These are phyloP conservation scores for Leccinum imitatum DNA, from an alignment of 768 basidiomycete species.

Conservation along the genomic window DNA sequence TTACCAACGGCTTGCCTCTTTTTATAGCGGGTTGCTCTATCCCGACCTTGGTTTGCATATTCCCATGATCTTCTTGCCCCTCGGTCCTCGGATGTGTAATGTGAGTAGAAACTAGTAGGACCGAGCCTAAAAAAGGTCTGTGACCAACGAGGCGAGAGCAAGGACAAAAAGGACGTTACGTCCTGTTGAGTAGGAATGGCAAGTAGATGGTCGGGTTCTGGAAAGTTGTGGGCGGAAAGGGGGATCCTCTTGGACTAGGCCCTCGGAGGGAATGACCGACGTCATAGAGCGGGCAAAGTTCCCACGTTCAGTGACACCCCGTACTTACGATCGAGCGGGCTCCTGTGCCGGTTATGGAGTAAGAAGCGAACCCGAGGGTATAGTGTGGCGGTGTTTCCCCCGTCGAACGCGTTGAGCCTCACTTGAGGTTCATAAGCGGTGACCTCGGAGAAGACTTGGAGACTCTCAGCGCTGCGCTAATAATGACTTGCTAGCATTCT, in stretches of 20 bases:
- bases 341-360: constrained; percentile 8
- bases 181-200: too few species aligned
- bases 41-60: neutral
- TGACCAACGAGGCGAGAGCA: neutral
- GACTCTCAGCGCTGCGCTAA: constrained; percentile 5
- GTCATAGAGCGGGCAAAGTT: neutral
- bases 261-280: neutral
- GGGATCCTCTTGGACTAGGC: too few species aligned
- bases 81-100: neutral
- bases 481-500: neutral
- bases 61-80: neutral
- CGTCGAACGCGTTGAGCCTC: neutral
- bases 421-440: too few species aligned
- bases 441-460: neutral
- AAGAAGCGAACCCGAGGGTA: neutral
- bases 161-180: neutral
- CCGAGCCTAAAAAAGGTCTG: neutral
- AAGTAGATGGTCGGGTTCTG: too few species aligned
- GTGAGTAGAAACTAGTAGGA: neutral
- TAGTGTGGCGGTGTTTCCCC: constrained; percentile 5
- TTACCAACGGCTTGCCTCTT: too few species aligned
- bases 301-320: neutral
- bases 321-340: neutral
- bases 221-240: neutral
- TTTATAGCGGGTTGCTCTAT: neutral